Percentiles rank a stretch among this genome's conserved stretches.
phyloP scores from a whole-genome alignment of 805 yeast species.

The Metschnikowia amazonensis region DNA sequence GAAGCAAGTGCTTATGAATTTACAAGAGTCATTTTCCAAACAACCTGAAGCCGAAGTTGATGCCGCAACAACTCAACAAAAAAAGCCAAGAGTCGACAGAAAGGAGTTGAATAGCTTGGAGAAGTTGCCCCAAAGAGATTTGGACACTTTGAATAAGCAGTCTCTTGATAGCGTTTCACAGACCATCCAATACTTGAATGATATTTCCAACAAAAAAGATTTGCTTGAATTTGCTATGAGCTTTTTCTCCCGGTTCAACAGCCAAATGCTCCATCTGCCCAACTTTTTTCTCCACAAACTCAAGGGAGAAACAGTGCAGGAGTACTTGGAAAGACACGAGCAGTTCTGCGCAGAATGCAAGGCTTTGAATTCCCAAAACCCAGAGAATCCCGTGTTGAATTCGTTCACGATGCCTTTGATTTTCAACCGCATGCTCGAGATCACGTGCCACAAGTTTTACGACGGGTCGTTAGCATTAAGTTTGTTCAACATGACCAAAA shows the following conservation, averaged over 20 bases:
- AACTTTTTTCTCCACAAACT: constrained; percentile 15
- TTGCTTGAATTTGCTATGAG: constrained; percentile 19
- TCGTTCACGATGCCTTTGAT: constrained; percentile 34
- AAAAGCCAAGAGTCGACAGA: not conserved
- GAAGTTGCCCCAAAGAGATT: not conserved
- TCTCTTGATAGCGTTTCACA: constrained; percentile 11
- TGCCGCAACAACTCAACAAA: not conserved
- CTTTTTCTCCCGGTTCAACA: constrained; percentile 14
- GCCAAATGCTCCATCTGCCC: constrained; percentile 8
- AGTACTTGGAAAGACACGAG: constrained; percentile 19
- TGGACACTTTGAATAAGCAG: not conserved
- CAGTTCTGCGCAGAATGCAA: constrained; percentile 18
- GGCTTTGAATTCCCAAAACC: constrained; percentile 15
- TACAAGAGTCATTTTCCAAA: constrained; percentile 14
- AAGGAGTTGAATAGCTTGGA: not conserved
- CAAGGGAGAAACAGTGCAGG: constrained; percentile 13
- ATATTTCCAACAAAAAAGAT: constrained; percentile 12
- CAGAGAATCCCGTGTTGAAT: constrained; percentile 28
- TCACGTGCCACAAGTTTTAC: constrained; percentile 22
- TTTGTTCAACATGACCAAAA: constrained; percentile 33
- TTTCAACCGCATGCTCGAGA: constrained; percentile 30
- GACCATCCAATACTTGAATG: constrained; percentile 21
- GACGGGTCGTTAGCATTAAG: constrained; percentile 37
- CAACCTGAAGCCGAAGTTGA: not conserved
- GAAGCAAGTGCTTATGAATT: constrained; percentile 13